Conservation (phyloP, 2,329 filamentous ascomycete genomes). For the Laburnicola sp. region DNA sequence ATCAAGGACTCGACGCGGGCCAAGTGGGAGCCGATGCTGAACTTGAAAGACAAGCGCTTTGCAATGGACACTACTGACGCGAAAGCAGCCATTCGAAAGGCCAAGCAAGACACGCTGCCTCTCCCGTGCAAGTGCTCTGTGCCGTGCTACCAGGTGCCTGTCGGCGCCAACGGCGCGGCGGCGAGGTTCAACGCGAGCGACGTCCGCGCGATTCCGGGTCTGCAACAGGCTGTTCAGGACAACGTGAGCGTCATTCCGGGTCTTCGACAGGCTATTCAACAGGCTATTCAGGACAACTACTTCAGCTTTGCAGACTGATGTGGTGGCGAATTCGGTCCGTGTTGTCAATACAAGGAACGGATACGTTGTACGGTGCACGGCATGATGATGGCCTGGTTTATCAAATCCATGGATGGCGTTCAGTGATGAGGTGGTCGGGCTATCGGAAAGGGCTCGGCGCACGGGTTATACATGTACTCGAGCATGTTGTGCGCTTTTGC, state of each 20-base stretch:
- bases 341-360: too few relatives aligned
- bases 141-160: slow-evolving; percentile 10
- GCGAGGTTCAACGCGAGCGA: neutral
- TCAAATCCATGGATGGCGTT: too few relatives aligned
- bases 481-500: too few relatives aligned
- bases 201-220: neutral
- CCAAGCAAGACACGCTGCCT: neutral
- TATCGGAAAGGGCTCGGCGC: too few relatives aligned
- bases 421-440: too few relatives aligned
- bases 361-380: too few relatives aligned
- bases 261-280: too few relatives aligned
- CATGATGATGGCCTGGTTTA: too few relatives aligned
- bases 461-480: too few relatives aligned
- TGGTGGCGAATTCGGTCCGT: too few relatives aligned
- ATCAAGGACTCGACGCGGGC: slow-evolving; percentile 13
- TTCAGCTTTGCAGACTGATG: neutral
- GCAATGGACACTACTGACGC: neutral
- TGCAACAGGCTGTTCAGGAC: neutral
- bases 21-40: slow-evolving; percentile 16
- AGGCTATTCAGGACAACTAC: neutral
- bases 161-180: too few relatives aligned
- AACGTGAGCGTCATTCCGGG: too few relatives aligned
- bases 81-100: neutral
- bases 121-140: slow-evolving; percentile 12
- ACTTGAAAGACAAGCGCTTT: neutral